Base-by-base conservation (phyloP, 495 filamentous ascomycete species). In the Aspergillus nidulans region DNA sequence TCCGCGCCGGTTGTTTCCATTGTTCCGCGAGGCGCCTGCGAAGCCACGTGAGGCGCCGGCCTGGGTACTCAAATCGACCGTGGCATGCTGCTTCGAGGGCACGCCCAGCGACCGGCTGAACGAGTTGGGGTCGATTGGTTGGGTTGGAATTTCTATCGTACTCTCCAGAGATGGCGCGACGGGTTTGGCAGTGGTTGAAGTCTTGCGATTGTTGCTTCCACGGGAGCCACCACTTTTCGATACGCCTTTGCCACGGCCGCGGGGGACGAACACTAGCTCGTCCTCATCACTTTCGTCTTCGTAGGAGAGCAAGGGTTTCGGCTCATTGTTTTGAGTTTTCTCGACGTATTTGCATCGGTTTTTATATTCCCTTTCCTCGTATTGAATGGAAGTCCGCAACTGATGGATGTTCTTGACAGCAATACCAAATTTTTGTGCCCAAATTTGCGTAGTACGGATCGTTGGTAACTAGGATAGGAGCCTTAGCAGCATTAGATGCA, bases 391-490 rank as follows among this genome's bases (percentile, higher is more conserved):
- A 24, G 81, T 81, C 24, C 80, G 79, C 42, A 84, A 62, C 53
- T 84, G 81, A 58, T 82, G 78, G 24, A 84, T 79, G 48, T 78
- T 79, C 66, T 84, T 85, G 19, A 75, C 75, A 0, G 70, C 73
- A 41, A 87, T 79, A 9, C 81, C 81, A 52, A 85, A 86, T 41
- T 80, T 80, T 59, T 79, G 75, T 0, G 83, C 83, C 74, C 80
- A 83, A 1, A 72, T 59, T 44, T 80, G 72, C 8, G 81, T 82
- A 49, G 63, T 60, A 0, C 71, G 74, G 55, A n/a, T 86, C 81
- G 57, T 87, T 86, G 36, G 80, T 82, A 20, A 88, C 71, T 67
- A 81, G 60, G 66, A 84, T 78, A 67, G 71, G 77, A 56, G 43
- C 71, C 64, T 66, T 74, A 25, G 63, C 71, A 42, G 61, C 64